Evolutionary conservation across 306 rosid species (phyloP), one percentile per base, ranked within the genome.

Genomic region (Cucumis hystrix): DNA sequence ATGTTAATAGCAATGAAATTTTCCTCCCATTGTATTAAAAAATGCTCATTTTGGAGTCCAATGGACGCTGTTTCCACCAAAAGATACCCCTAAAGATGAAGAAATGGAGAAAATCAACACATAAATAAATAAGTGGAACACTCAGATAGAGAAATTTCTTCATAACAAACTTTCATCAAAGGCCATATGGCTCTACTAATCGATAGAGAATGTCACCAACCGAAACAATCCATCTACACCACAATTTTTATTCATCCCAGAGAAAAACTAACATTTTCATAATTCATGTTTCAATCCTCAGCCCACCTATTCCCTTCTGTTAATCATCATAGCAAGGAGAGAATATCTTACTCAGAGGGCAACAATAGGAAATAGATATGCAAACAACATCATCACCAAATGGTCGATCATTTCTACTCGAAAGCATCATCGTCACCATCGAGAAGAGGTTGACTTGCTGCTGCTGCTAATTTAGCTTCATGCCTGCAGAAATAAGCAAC

Each of bases 361-460:
- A 12, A 60, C 18, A 60, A 18, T 16, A 60, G 66, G 7, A 60
- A 60, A 60, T 60, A 25, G 66, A 60, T 12, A 60, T 1, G 66
- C 65, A 12, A 12, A 60, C 1, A 11, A 39, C 16, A 60, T 25
- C 66, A 25, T 5, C 66, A 60, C 66, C 17, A 60, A 1, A 59
- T 11, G 65, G 11, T 23, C 1, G 8, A 59, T 17, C 39, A 25
- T 90, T 10, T 67, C 3, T 41, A 67, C 33, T 67, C 35, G 7
- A 87, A 84, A 25, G 79, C 9, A 6, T 87, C 96, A 37, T 91
- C 96, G 21, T 91, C 91, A 2, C 87, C 91, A 49, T 87, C 96
- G 0, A 89, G 96, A 69, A 91, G 91, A 73, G 96, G 96, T 82
- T 87, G 96, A 72, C 74, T 77, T 16, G 86, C 88, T 0, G 93